Evolutionary conservation across 2,329 filamentous ascomycete genomes (phyloP).

Genomic region (Penicillium paneum): DNA sequence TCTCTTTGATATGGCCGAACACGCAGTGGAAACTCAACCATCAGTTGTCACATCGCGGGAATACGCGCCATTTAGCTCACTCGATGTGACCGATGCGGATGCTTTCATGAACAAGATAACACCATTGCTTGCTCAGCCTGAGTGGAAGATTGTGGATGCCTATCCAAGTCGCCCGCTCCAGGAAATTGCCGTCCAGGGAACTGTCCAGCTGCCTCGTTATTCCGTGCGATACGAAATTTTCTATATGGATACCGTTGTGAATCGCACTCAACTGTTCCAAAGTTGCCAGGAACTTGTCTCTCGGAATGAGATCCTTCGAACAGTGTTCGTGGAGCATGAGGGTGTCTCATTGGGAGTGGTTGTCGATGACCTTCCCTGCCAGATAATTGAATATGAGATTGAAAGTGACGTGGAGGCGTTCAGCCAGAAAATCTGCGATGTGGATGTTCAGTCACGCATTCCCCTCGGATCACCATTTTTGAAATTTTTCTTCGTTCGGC

Average conservation of each 20-base stretch:
- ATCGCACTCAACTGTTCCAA: constrained; percentile 46
- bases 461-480: constrained; percentile 55
- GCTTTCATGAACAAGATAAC: background rate
- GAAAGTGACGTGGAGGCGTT: constrained; percentile 47
- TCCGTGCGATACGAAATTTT: constrained; percentile 62
- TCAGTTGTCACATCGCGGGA: background rate
- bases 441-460: constrained; percentile 53
- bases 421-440: constrained; percentile 47
- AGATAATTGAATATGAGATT: constrained; percentile 47
- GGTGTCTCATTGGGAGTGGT: constrained; percentile 5
- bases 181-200: constrained; percentile 56
- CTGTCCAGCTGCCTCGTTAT: constrained; percentile 55
- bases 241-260: constrained; percentile 51
- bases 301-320: constrained; percentile 58
- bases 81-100: background rate
- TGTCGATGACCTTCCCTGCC: constrained; percentile 35
- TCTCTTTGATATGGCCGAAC: constrained; percentile 1
- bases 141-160: constrained; percentile 48
- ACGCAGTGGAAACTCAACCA: background rate
- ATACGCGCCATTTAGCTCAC: background rate
- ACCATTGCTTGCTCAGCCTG: constrained; percentile 37
- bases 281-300: constrained; percentile 53
- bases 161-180: constrained; percentile 56
- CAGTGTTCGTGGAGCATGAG: constrained; percentile 52
- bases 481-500: constrained; percentile 50